A percentile compares a stretch with the other conserved stretches of the same genome.
Evolutionary conservation across 495 filamentous ascomycete species (phyloP).

Genomic region (Penicillium pulvis): DNA sequence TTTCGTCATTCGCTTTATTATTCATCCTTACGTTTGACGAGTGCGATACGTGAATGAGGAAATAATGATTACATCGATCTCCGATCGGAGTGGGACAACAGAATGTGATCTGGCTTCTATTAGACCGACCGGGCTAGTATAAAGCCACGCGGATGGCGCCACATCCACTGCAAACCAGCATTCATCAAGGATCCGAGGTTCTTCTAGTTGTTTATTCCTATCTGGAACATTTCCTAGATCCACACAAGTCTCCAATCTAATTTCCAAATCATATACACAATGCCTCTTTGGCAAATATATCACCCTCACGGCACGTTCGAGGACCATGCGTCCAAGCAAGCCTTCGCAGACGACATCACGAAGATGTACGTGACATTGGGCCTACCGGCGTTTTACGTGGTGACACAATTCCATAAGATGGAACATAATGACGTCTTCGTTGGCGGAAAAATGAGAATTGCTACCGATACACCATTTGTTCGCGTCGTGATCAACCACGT

Average conservation of each 20-base stretch:
- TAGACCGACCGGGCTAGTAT: background rate
- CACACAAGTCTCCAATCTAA: too few relatives aligned
- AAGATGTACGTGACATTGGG: slow-evolving; percentile 26
- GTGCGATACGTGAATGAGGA: background rate
- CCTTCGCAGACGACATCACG: slow-evolving; percentile 28
- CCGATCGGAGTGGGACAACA: background rate
- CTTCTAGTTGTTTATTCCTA: too few relatives aligned
- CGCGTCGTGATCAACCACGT: slow-evolving; percentile 28
- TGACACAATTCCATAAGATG: slow-evolving; percentile 24
- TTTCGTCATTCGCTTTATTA: background rate
- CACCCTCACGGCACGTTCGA: slow-evolving; percentile 21
- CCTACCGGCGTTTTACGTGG: slow-evolving; percentile 34
- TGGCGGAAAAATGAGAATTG: slow-evolving; percentile 10
- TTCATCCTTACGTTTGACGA: background rate
- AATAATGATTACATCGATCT: background rate
- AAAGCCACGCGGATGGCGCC: too few relatives aligned
- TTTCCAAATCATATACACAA: slow-evolving; percentile 3
- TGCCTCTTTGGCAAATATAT: slow-evolving; percentile 38
- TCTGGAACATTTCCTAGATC: too few relatives aligned
- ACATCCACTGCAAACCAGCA: too few relatives aligned
- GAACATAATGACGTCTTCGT: slow-evolving; percentile 11
- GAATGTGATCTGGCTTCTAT: background rate
- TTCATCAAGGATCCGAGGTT: too few relatives aligned
- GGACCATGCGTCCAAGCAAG: slow-evolving; percentile 15
- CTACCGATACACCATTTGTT: slow-evolving; percentile 19